Conservation (phyloP, 805 yeast genomes). For the Barnettozyma sp. region DNA sequence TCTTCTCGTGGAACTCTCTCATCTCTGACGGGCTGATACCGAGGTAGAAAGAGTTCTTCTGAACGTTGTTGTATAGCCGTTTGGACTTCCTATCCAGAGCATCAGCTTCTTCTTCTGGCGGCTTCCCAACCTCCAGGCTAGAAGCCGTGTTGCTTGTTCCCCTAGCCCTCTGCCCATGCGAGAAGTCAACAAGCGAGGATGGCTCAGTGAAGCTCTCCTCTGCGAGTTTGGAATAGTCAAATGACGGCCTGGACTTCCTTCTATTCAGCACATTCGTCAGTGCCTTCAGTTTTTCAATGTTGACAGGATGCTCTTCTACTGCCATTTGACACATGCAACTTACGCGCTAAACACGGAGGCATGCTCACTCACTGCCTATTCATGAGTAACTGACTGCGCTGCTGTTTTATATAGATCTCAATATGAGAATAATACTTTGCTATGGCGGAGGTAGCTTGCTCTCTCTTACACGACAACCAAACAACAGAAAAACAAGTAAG, state of each 20-base stretch:
- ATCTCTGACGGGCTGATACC: conserved; percentile 16
- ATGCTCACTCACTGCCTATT: no score
- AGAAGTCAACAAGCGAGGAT: background rate
- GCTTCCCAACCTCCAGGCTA: background rate
- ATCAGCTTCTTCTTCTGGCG: background rate
- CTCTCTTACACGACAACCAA: no score
- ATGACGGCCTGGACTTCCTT: conserved; percentile 3
- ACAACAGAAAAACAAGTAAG: no score
- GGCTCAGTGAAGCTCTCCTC: conserved; percentile 9
- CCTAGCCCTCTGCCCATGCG: background rate
- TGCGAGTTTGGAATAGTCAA: conserved; percentile 17
- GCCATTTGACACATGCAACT: no score
- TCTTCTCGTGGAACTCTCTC: conserved; percentile 10
- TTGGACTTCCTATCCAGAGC: conserved; percentile 6
- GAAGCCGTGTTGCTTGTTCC: background rate
- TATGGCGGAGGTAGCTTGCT: no score
- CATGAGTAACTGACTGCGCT: no score
- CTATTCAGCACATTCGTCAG: conserved; percentile 5
- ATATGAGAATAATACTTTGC: no score
- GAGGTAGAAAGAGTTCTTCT: conserved; percentile 14
- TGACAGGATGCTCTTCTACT: conserved; percentile 7
- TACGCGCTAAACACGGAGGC: no score
- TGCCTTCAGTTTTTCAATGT: conserved; percentile 12
- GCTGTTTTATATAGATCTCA: no score
- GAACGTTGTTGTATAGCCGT: conserved; percentile 16